Percentiles rank a stretch among this genome's conserved stretches.
phyloP scores from a whole-genome alignment of 306 rosid genomes.

The Sicyos baderoa region DNA sequence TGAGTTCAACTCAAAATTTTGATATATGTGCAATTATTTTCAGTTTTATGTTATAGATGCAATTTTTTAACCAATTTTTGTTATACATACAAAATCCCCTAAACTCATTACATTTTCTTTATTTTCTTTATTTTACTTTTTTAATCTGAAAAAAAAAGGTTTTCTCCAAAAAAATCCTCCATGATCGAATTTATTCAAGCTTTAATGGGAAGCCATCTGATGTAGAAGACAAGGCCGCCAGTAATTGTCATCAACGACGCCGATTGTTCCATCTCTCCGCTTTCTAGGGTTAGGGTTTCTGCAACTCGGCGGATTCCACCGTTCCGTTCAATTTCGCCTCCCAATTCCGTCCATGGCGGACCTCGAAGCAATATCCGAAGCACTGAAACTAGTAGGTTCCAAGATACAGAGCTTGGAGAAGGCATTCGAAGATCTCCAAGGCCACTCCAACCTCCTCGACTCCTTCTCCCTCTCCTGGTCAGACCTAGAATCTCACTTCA shows the following conservation, averaged over 20 bases:
- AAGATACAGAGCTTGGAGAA: constrained; percentile 52
- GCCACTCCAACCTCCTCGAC: constrained; percentile 41
- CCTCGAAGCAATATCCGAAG: constrained; percentile 40
- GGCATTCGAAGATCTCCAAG: constrained; percentile 61
- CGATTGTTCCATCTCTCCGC: neutral
- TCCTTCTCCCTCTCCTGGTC: constrained; percentile 51
- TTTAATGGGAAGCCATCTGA: neutral
- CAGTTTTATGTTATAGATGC: too few relatives aligned
- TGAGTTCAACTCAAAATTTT: too few relatives aligned
- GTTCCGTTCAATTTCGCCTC: neutral
- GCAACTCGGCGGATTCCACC: neutral
- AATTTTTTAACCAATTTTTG: too few relatives aligned
- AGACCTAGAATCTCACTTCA: constrained; percentile 54
- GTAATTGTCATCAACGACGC: neutral
- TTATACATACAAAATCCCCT: too few relatives aligned
- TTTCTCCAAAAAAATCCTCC: too few relatives aligned
- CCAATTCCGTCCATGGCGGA: constrained; percentile 24
- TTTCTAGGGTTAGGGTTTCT: constrained; percentile 16
- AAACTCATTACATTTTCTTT: too few relatives aligned
- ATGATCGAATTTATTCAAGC: neutral
- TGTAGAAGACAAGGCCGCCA: neutral
- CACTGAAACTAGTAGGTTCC: constrained; percentile 40
- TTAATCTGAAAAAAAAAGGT: too few relatives aligned
- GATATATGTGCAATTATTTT: too few relatives aligned
- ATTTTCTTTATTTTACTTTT: too few relatives aligned